Percentiles rank a stretch among this genome's conserved stretches.
phyloP scores from a whole-genome alignment of 73 alveolate species.

The Paramecium bursaria region DNA sequence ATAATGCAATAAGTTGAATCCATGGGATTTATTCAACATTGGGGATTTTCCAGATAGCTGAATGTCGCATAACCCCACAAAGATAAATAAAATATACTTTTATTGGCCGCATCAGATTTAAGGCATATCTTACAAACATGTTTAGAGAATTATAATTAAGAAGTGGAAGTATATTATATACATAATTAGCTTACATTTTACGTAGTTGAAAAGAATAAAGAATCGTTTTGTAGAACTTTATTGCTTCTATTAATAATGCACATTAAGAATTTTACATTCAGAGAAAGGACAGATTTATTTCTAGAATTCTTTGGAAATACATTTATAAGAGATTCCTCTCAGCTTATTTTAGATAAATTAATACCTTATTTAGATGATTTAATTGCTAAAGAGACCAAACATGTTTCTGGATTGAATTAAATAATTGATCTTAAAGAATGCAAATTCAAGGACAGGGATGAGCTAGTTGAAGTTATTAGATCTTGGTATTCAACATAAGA shows the following conservation, averaged over 20 bases:
- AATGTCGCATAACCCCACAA: conserved; percentile 80
- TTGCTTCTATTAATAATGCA: conserved; percentile 50
- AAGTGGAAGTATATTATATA: neutral
- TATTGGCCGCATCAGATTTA: conserved; percentile 87
- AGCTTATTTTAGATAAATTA: conserved; percentile 82
- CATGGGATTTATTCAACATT: conserved; percentile 90
- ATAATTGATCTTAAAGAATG: conserved; percentile 26
- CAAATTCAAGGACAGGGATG: conserved; percentile 56
- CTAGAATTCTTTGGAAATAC: conserved; percentile 97
- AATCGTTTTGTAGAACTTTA: conserved; percentile 62
- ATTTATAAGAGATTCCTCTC: conserved; percentile 88
- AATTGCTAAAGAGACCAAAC: conserved; percentile 89
- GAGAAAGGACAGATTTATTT: conserved; percentile 93
- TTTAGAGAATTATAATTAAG: conserved; percentile 55
- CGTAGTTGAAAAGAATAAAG: conserved; percentile 60
- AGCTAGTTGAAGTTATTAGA: conserved; percentile 73
- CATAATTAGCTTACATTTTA: conserved; percentile 62
- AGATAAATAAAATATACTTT: conserved; percentile 75
- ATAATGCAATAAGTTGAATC: no score
- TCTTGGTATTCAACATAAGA: conserved; percentile 94
- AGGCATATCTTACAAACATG: conserved; percentile 87
- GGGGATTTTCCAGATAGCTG: conserved; percentile 90
- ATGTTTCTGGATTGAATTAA: conserved; percentile 69
- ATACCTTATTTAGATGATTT: conserved; percentile 82
- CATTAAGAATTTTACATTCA: conserved; percentile 48